A percentile compares a stretch with the other conserved stretches of the same genome.
Evolutionary conservation across 495 filamentous ascomycete species (phyloP).

Genomic region (Cladorrhinum samala): DNA sequence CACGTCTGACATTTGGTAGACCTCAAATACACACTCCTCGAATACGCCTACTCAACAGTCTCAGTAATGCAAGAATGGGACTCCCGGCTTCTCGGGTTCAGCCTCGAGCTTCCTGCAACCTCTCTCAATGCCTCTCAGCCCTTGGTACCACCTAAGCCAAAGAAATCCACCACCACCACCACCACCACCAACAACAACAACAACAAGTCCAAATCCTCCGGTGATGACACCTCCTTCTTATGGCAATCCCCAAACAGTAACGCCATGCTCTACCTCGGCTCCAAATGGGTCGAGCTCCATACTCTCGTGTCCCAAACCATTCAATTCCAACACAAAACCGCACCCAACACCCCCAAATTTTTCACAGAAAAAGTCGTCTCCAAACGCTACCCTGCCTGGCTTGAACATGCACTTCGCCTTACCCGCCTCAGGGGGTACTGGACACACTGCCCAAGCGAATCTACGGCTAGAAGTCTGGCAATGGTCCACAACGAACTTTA

Average conservation of each 20-base stretch:
- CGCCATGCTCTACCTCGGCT: constrained; percentile 72
- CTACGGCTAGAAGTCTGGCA: constrained; percentile 45
- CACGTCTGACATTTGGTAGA: too few relatives aligned
- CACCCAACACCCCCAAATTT: constrained; percentile 22
- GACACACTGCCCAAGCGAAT: constrained; percentile 62
- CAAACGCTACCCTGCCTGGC: constrained; percentile 64
- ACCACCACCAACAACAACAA: too few relatives aligned
- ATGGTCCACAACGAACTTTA: constrained; percentile 70
- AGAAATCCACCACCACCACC: constrained; percentile 11
- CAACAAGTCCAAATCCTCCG: constrained; percentile 7
- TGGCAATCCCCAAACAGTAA: constrained; percentile 80
- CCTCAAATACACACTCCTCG: constrained; percentile 63
- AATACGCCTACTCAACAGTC: constrained; percentile 63
- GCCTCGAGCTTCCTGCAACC: constrained; percentile 63
- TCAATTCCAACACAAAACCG: constrained; percentile 29
- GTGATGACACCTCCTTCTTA: constrained; percentile 49
- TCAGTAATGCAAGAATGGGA: constrained; percentile 36
- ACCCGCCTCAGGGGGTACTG: constrained; percentile 66
- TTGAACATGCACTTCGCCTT: constrained; percentile 69
- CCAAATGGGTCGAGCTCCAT: constrained; percentile 78
- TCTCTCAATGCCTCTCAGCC: constrained; percentile 49
- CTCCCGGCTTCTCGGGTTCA: constrained; percentile 61
- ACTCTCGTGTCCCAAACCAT: constrained; percentile 59
- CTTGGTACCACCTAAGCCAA: constrained; percentile 46
- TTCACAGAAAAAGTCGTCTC: constrained; percentile 46